Evolutionary conservation across 2,329 filamentous ascomycete genomes (phyloP).

Genomic region (Ploettnerulaceae sp.): DNA sequence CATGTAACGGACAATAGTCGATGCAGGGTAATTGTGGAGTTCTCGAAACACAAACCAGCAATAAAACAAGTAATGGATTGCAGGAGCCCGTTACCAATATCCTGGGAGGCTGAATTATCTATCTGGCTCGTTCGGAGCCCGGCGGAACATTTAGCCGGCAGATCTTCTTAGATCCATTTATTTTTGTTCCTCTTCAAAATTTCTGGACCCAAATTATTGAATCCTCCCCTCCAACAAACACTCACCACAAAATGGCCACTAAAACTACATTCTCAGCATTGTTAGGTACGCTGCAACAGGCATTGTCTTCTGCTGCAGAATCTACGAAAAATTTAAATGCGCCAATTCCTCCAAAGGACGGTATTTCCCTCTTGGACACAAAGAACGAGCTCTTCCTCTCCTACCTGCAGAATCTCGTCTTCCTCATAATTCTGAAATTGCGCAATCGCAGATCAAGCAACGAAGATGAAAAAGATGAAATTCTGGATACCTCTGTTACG

Average conservation of each 20-base stretch:
- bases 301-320: constrained; percentile 56
- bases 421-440: constrained; percentile 77
- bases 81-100: neutral
- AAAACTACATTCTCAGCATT: constrained; percentile 44
- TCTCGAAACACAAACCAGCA: too few relatives aligned
- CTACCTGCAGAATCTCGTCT: constrained; percentile 91
- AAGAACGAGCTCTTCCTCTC: constrained; percentile 98
- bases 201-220: neutral
- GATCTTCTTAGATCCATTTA: neutral
- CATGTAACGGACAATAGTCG: neutral
- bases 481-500: constrained; percentile 63
- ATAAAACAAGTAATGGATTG: too few relatives aligned
- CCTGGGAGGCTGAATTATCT: constrained; percentile 4
- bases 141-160: constrained; percentile 7
- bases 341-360: constrained; percentile 71
- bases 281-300: constrained; percentile 52
- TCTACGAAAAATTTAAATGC: constrained; percentile 57
- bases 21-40: neutral
- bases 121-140: constrained; percentile 3
- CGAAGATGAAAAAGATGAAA: constrained; percentile 36
- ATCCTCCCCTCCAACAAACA: neutral
- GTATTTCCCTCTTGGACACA: constrained; percentile 88
- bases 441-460: constrained; percentile 45
- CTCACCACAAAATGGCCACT: constrained; percentile 41
- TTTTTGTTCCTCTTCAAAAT: constrained; percentile 10